Percentiles rank a stretch among this genome's conserved stretches.
Conservation (phyloP, 2,329 filamentous ascomycete genomes). For the Nannizziopsis barbatae region DNA sequence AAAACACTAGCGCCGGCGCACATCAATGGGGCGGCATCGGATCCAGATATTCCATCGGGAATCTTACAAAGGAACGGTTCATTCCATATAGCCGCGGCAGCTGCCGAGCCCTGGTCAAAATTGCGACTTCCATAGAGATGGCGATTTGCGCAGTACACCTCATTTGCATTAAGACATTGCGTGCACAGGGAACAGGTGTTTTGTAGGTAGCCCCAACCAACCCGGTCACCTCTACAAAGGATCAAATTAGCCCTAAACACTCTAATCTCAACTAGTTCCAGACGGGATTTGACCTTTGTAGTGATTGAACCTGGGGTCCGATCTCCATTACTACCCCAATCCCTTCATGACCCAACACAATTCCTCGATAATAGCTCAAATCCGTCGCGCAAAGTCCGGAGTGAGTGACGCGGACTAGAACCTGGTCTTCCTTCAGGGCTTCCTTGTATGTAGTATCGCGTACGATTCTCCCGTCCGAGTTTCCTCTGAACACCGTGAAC, state of each 20-base stretch:
- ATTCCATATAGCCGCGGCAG: conserved; percentile 29
- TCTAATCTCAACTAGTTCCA: neutral
- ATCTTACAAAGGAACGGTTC: conserved; percentile 32
- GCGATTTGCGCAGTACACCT: conserved; percentile 22
- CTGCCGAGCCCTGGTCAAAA: conserved; percentile 31
- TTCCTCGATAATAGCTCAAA: conserved; percentile 19
- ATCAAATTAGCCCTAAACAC: neutral
- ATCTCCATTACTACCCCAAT: conserved; percentile 25
- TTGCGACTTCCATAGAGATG: conserved; percentile 28
- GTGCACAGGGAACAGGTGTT: conserved; percentile 22
- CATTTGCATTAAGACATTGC: conserved; percentile 20
- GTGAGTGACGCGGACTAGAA: conserved; percentile 53
- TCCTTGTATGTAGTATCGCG: conserved; percentile 1
- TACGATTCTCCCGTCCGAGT: conserved; percentile 1
- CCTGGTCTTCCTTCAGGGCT: conserved; percentile 27
- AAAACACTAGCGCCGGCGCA: conserved; percentile 45
- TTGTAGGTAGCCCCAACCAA: conserved; percentile 33
- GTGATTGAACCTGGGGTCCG: conserved; percentile 24
- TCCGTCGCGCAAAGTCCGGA: conserved; percentile 57
- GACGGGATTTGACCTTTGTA: conserved; percentile 19
- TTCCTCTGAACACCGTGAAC: conserved; percentile 11
- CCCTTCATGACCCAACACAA: conserved; percentile 31
- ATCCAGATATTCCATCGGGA: conserved; percentile 38
- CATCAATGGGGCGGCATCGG: conserved; percentile 38
- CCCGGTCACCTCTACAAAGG: conserved; percentile 26